Evolutionary conservation across 768 basidiomycete species (phyloP).

Genomic region (Mycena chlorophos): DNA sequence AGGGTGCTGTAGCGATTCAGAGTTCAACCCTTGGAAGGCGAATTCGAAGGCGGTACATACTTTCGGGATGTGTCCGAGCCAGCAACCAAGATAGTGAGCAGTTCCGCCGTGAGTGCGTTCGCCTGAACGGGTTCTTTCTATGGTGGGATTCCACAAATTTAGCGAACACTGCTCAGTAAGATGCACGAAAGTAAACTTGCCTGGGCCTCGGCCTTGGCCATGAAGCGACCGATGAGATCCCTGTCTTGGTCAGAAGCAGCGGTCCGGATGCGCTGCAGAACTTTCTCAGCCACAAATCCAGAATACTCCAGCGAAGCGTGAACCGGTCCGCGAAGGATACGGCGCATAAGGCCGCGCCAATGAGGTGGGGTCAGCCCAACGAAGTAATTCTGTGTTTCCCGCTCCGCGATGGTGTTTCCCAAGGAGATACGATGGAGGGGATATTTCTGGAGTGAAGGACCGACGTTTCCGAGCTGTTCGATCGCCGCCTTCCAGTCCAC

Average conservation of each 20-base stretch:
- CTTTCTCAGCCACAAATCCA: conserved; percentile 50
- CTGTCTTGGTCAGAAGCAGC: conserved; percentile 54
- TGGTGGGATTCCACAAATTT: neutral
- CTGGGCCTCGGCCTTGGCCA: conserved; percentile 1
- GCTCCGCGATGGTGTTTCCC: conserved; percentile 3
- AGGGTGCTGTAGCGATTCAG: conserved; percentile 45
- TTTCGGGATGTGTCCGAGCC: conserved; percentile 74
- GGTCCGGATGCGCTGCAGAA: conserved; percentile 50
- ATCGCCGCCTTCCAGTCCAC: conserved; percentile 35
- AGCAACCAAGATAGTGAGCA: conserved; percentile 62
- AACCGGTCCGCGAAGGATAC: conserved; percentile 46
- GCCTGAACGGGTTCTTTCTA: conserved; percentile 3
- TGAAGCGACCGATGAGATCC: conserved; percentile 14
- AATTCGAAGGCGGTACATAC: conserved; percentile 37
- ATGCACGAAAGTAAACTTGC: neutral
- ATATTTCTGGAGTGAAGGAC: neutral
- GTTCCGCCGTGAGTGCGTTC: conserved; percentile 64
- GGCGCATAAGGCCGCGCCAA: conserved; percentile 37
- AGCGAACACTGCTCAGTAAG: neutral
- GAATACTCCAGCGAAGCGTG: conserved; percentile 51
- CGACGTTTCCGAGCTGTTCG: neutral
- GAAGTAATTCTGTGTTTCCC: conserved; percentile 12
- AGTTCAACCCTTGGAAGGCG: neutral
- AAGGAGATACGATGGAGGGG: neutral
- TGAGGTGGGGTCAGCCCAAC: conserved; percentile 10